phyloP scores from a whole-genome alignment of 352 stramenopile genomes.

The Globisporangium camurandrum region DNA sequence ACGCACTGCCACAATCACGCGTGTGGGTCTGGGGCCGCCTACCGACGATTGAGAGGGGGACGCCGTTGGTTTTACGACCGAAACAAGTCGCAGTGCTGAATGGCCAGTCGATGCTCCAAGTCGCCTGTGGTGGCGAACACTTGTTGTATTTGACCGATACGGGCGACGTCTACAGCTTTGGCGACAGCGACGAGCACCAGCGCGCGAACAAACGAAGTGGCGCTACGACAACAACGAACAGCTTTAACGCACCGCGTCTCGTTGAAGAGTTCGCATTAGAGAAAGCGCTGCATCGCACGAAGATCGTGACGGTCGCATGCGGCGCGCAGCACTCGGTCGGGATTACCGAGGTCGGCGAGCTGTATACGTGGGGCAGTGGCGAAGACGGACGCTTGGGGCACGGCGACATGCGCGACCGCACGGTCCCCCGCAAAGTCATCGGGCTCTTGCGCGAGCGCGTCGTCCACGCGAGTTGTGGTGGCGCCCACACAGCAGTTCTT shows the following conservation, averaged over 20 bases:
- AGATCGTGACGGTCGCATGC: conserved; percentile 55
- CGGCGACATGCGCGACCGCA: conserved; percentile 72
- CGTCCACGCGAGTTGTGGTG: conserved; percentile 63
- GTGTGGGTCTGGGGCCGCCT: conserved; percentile 71
- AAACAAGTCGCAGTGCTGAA: conserved; percentile 44
- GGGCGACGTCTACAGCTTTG: conserved; percentile 75
- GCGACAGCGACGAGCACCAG: conserved; percentile 30
- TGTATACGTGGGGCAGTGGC: conserved; percentile 80
- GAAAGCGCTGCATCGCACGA: conserved; percentile 64
- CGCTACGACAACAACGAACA: conserved; percentile 11
- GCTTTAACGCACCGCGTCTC: conserved; percentile 46
- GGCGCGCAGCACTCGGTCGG: conserved; percentile 70
- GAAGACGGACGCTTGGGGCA: conserved; percentile 75
- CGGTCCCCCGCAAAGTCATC: conserved; percentile 76
- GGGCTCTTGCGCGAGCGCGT: conserved; percentile 57
- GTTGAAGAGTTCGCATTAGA: conserved; percentile 76
- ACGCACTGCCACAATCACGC: conserved; percentile 20
- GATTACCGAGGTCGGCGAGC: conserved; percentile 57
- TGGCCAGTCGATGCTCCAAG: conserved; percentile 58
- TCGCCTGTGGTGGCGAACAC: conserved; percentile 72
- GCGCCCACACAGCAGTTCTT: conserved; percentile 69
- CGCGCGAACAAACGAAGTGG: no score
- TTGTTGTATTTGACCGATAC: conserved; percentile 68
- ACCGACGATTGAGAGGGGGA: conserved; percentile 41
- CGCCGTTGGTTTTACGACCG: conserved; percentile 51